These are phyloP conservation scores for Kuraishia molischiana DNA, from an alignment of 805 yeast species.

Conservation along the genomic window DNA sequence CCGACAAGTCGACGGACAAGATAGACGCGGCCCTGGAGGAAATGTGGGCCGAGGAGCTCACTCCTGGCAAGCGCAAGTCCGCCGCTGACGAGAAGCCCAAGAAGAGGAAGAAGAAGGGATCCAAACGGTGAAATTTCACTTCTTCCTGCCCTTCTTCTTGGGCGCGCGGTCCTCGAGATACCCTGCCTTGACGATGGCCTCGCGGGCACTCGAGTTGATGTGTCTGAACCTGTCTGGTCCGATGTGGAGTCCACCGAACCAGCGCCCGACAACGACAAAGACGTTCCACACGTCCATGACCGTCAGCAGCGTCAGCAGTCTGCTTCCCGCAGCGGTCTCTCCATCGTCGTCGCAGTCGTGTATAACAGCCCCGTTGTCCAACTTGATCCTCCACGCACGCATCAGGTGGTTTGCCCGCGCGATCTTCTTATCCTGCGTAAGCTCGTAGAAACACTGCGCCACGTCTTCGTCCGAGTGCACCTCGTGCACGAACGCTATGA, in stretches of 20 bases:
- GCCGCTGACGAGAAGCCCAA: conserved; percentile 3
- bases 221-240: conserved; percentile 95
- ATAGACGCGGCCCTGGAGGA: conserved; percentile 5
- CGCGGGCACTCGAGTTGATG: conserved; percentile 81
- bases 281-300: conserved; percentile 75
- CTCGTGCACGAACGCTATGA: conserved; percentile 62
- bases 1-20: conserved; percentile 1
- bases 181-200: conserved; percentile 63
- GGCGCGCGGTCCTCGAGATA: conserved; percentile 21
- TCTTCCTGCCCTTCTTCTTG: conserved; percentile 17
- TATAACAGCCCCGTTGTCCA: conserved; percentile 41
- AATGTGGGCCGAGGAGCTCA: conserved; percentile 4
- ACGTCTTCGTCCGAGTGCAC: conserved; percentile 68
- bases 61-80: conserved; percentile 7
- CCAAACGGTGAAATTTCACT: conserved; percentile 5
- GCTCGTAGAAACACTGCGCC: conserved; percentile 31
- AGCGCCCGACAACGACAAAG: conserved; percentile 77
- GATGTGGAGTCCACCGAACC: conserved; percentile 88
- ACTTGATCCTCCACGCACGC: conserved; percentile 74
- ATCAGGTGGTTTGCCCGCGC: conserved; percentile 69
- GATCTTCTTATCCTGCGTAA: conserved; percentile 59
- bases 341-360: conserved; percentile 97
- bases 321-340: conserved; percentile 90
- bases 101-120: conserved; percentile 2
- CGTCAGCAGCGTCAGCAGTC: conserved; percentile 69